Percentiles rank a stretch among this genome's conserved stretches.
These are phyloP conservation scores for Alternaria dauci DNA, from an alignment of 2,329 filamentous ascomycete species.

Conservation along the genomic window DNA sequence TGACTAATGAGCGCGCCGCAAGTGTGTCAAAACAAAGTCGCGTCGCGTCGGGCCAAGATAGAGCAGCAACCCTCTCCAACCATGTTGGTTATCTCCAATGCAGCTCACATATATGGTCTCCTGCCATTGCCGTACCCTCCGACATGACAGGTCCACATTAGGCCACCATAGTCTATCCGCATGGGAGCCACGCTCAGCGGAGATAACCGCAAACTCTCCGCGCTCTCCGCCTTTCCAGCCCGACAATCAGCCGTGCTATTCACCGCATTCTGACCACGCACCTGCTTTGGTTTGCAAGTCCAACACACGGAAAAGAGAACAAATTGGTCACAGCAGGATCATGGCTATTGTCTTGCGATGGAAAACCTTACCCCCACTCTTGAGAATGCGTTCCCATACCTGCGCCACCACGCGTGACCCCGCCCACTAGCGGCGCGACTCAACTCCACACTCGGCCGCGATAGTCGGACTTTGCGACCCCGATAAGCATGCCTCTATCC, in stretches of 20 bases:
- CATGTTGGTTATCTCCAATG: not conserved
- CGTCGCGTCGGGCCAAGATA: not conserved
- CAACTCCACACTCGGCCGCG: constrained; percentile 18
- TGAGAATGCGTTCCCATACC: constrained; percentile 14
- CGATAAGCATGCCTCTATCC: constrained; percentile 24
- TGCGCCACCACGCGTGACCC: constrained; percentile 19
- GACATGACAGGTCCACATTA: not conserved
- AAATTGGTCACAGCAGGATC: not conserved
- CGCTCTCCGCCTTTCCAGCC: not conserved
- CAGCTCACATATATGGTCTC: not conserved
- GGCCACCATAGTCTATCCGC: not conserved
- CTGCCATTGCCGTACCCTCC: not conserved
- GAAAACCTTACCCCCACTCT: constrained; percentile 27
- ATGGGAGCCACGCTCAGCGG: not conserved
- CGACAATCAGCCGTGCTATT: not conserved
- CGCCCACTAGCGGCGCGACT: constrained; percentile 23
- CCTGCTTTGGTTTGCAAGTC: not conserved
- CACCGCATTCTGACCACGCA: not conserved
- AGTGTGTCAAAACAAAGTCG: constrained; percentile 20
- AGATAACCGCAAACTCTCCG: not conserved
- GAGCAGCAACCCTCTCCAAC: not conserved
- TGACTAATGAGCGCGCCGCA: constrained; percentile 24
- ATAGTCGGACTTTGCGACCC: constrained; percentile 23
- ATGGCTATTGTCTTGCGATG: not conserved
- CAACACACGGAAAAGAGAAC: not conserved